phyloP scores from a whole-genome alignment of 192 early-diverging fungal genomes.

The Rhizophagus sp. region DNA sequence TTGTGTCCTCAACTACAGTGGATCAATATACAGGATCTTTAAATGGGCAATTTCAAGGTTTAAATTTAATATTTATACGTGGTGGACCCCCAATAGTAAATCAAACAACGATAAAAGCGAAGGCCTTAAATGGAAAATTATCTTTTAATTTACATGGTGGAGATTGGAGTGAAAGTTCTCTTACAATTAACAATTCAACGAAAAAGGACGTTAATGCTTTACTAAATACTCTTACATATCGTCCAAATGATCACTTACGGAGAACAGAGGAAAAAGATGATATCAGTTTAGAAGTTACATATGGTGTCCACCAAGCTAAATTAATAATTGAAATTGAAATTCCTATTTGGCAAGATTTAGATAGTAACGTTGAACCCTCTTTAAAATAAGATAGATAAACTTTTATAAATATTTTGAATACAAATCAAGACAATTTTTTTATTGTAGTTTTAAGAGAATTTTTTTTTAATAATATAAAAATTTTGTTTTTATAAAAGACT shows the following conservation, averaged over 20 bases:
- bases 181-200: conserved; percentile 26
- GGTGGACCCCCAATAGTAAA: conserved; percentile 36
- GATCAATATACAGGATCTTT: conserved; percentile 20
- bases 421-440: too few species aligned
- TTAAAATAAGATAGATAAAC: too few species aligned
- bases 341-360: too few species aligned
- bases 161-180: conserved; percentile 26
- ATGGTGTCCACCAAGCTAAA: not conserved
- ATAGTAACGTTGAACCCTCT: not conserved
- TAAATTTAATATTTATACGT: conserved; percentile 51
- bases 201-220: conserved; percentile 37
- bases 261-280: conserved; percentile 30
- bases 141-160: conserved; percentile 28
- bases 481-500: too few species aligned
- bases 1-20: not conserved
- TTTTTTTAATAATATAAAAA: too few species aligned
- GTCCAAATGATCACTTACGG: conserved; percentile 22
- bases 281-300: not conserved
- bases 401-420: too few species aligned
- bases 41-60: conserved; percentile 42
- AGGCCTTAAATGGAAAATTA: conserved; percentile 27
- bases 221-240: conserved; percentile 35
- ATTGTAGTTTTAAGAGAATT: too few species aligned
- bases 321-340: conserved; percentile 13
- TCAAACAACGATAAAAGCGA: conserved; percentile 27